phyloP scores from a whole-genome alignment of 2,329 filamentous ascomycete species.

The Ophiostoma tasmaniense region DNA sequence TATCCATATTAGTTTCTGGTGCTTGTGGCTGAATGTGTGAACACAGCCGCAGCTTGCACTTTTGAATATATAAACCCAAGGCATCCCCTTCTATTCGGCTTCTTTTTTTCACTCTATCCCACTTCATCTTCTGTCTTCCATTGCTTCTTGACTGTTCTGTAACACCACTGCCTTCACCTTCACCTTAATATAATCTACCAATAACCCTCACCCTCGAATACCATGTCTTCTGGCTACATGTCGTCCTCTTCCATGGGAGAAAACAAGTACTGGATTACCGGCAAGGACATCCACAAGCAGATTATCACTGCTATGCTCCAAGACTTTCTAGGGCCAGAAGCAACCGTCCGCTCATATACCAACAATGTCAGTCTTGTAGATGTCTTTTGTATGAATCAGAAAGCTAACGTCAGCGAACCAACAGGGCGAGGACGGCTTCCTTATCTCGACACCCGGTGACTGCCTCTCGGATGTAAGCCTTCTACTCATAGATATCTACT shows the following conservation, averaged over 20 bases:
- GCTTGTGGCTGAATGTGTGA: neutral
- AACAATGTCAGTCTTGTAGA: slow-evolving; percentile 36
- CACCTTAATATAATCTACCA: neutral
- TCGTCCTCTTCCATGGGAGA: slow-evolving; percentile 31
- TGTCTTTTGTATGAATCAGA: neutral
- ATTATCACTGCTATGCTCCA: slow-evolving; percentile 52
- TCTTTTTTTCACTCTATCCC: neutral
- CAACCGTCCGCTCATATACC: slow-evolving; percentile 49
- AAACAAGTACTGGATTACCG: slow-evolving; percentile 55
- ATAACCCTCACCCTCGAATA: neutral
- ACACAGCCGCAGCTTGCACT: neutral
- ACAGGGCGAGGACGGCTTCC: slow-evolving; percentile 52
- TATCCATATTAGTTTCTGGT: neutral
- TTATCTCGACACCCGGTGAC: slow-evolving; percentile 49
- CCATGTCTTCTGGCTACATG: neutral
- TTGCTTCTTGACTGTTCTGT: neutral
- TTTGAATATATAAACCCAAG: neutral
- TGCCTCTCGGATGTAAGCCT: slow-evolving; percentile 50
- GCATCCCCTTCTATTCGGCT: neutral
- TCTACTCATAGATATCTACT: too few species aligned
- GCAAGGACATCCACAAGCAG: slow-evolving; percentile 51
- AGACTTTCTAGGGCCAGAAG: slow-evolving; percentile 49
- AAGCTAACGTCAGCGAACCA: neutral
- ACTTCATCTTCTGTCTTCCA: neutral
- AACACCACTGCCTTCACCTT: neutral